Conservation (phyloP, 306 rosid genomes). For the Inga leiocalycina region DNA sequence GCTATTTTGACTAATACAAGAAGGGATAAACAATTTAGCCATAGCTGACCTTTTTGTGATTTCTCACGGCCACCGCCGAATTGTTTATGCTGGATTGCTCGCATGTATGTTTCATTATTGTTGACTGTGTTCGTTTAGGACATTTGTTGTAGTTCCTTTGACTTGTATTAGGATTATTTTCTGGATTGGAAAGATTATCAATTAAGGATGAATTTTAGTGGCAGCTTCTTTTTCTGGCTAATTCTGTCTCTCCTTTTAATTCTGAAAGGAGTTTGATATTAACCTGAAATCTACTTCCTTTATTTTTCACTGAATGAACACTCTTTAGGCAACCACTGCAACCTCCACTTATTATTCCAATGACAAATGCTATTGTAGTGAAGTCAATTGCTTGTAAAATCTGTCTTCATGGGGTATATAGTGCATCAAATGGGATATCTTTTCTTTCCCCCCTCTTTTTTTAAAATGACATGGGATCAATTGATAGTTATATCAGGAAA, state of each 20-base stretch:
- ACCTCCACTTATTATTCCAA: neutral
- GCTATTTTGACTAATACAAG: neutral
- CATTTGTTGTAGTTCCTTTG: slow-evolving; percentile 10
- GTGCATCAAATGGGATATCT: neutral
- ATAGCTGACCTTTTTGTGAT: neutral
- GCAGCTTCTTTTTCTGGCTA: neutral
- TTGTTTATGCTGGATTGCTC: neutral
- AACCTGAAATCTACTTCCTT: neutral
- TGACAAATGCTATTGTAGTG: neutral
- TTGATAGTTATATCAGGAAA: neutral
- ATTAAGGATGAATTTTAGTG: slow-evolving; percentile 16
- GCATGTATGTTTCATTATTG: neutral
- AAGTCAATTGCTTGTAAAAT: neutral
- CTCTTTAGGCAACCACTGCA: too few species aligned
- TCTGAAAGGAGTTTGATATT: neutral
- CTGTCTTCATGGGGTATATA: neutral
- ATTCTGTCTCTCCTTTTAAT: neutral
- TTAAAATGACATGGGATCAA: neutral
- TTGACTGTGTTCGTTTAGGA: slow-evolving; percentile 31
- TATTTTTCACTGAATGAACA: neutral
- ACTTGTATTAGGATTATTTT: slow-evolving; percentile 26
- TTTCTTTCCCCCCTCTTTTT: neutral
- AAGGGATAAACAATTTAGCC: neutral
- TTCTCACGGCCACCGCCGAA: neutral
- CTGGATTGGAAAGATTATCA: neutral